Evolutionary conservation across 179 eudicot genomes (phyloP).

Genomic region (Silene noctiflora): DNA sequence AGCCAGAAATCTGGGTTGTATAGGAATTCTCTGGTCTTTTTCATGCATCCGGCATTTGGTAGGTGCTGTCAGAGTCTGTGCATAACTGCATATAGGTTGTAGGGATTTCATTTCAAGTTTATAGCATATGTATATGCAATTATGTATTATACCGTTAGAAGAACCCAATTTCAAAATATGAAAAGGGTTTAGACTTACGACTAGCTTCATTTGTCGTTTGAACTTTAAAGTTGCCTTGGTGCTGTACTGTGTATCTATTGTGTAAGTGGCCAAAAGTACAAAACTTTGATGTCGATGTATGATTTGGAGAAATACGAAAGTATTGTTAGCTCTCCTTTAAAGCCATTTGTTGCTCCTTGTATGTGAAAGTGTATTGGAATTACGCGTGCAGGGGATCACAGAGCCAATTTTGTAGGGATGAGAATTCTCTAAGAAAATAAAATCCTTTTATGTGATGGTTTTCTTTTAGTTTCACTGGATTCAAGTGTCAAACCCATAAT

Average conservation of each 20-base stretch:
- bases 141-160: slow-evolving; percentile 32
- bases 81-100: slow-evolving; percentile 41
- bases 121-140: slow-evolving; percentile 20
- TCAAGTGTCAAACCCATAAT: too few relatives aligned
- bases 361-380: background rate
- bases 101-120: slow-evolving; percentile 27
- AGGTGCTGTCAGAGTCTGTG: slow-evolving; percentile 29
- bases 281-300: background rate
- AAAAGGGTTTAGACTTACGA: slow-evolving; percentile 37
- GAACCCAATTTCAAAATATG: slow-evolving; percentile 48
- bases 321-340: background rate
- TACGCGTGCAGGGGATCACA: background rate
- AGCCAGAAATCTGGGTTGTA: slow-evolving; percentile 57
- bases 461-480: too few relatives aligned
- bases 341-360: background rate
- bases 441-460: too few relatives aligned
- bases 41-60: slow-evolving; percentile 29
- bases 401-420: too few relatives aligned
- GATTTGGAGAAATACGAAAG: background rate
- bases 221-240: background rate
- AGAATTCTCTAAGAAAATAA: too few relatives aligned
- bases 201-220: background rate
- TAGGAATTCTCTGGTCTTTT: slow-evolving; percentile 46
- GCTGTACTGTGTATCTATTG: background rate
- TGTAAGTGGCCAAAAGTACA: background rate